A percentile compares a stretch with the other conserved stretches of the same genome.
These are phyloP conservation scores for Spergularia azorica DNA, from an alignment of 179 eudicot species.

Conservation along the genomic window DNA sequence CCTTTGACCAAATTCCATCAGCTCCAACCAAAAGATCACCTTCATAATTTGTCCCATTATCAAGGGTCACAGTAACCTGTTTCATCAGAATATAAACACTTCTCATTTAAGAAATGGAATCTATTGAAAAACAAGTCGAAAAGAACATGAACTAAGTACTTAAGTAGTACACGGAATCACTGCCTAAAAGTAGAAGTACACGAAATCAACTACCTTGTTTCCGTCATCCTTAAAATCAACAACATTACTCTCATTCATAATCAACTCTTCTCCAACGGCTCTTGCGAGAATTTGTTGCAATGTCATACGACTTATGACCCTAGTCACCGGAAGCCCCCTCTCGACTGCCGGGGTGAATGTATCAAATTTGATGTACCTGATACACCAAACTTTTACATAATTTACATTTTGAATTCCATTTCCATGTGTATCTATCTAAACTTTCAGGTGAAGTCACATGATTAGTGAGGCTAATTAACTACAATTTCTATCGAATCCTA, in stretches of 20 bases:
- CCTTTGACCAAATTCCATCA: slow-evolving; percentile 98
- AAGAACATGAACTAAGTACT: too few species aligned
- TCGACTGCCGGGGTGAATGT: slow-evolving; percentile 98
- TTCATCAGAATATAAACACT: slow-evolving; percentile 8
- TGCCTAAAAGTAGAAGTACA: neutral
- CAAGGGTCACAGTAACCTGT: slow-evolving; percentile 81
- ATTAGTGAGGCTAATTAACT: neutral
- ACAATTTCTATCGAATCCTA: neutral
- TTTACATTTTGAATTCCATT: neutral
- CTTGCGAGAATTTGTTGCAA: slow-evolving; percentile 78
- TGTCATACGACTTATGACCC: slow-evolving; percentile 92
- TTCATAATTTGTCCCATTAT: slow-evolving; percentile 70
- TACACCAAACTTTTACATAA: slow-evolving; percentile 28
- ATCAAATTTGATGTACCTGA: slow-evolving; percentile 96
- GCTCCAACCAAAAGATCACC: slow-evolving; percentile 98
- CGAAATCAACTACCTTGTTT: slow-evolving; percentile 50
- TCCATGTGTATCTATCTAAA: too few species aligned
- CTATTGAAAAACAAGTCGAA: neutral
- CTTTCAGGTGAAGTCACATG: neutral
- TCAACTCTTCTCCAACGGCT: slow-evolving; percentile 77
- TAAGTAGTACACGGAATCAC: too few species aligned
- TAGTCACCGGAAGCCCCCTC: slow-evolving; percentile 87
- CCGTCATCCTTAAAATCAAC: slow-evolving; percentile 81
- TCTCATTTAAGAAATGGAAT: too few species aligned
- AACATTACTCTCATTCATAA: slow-evolving; percentile 85